These are phyloP conservation scores for Gnomoniopsis sp. DNA, from an alignment of 2,329 filamentous ascomycete genomes.

Conservation along the genomic window DNA sequence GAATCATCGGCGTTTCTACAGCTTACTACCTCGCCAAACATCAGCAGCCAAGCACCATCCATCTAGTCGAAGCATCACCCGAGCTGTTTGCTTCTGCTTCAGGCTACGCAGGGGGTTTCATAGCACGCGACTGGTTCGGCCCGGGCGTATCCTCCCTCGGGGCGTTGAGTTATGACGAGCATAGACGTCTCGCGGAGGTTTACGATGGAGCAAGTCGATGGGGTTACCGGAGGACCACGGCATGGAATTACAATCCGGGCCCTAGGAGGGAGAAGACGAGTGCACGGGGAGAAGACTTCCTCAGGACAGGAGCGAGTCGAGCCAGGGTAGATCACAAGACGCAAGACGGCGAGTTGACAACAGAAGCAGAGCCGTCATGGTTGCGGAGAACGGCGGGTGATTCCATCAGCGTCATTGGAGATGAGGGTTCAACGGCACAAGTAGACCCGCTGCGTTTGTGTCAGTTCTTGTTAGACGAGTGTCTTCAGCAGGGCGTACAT, in stretches of 20 bases:
- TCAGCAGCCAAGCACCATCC: conserved; percentile 39
- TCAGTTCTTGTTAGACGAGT: conserved; percentile 59
- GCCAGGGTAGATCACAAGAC: conserved; percentile 44
- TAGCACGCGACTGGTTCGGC: conserved; percentile 71
- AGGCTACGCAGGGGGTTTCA: conserved; percentile 70
- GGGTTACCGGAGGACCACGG: conserved; percentile 52
- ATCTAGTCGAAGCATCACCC: conserved; percentile 43
- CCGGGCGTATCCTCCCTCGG: conserved; percentile 56
- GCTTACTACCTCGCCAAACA: conserved; percentile 66
- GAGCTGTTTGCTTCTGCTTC: conserved; percentile 71
- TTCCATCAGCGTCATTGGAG: conserved; percentile 58
- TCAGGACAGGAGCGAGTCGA: conserved; percentile 61
- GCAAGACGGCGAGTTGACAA: conserved; percentile 22
- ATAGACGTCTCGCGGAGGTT: conserved; percentile 59
- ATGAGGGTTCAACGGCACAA: conserved; percentile 59
- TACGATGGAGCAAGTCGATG: conserved; percentile 53
- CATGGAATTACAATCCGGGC: conserved; percentile 46
- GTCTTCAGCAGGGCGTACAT: conserved; percentile 57
- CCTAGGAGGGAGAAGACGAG: conserved; percentile 28
- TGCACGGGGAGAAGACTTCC: conserved; percentile 60
- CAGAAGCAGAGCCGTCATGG: conserved; percentile 46
- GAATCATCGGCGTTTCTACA: conserved; percentile 67
- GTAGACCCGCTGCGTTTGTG: conserved; percentile 67
- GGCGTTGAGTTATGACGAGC: conserved; percentile 65
- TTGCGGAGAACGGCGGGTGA: conserved; percentile 53